A percentile compares a stretch with the other conserved stretches of the same genome.
Evolutionary conservation across 2,329 filamentous ascomycete genomes (phyloP).

Genomic region (Pestalotiopsis sp.): DNA sequence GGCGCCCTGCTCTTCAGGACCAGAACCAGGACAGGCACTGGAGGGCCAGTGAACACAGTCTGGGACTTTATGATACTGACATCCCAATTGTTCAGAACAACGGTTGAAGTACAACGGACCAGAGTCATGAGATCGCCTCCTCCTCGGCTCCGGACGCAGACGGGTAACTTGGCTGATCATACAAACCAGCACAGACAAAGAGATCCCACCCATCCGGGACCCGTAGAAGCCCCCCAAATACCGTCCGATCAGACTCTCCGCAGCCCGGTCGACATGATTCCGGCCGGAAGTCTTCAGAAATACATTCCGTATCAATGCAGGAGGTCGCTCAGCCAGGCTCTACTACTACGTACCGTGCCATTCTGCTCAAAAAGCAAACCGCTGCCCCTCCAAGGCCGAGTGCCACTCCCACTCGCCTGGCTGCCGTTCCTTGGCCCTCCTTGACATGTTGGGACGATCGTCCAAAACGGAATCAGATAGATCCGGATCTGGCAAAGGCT

Average conservation of each 20-base stretch:
- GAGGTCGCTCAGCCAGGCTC: background rate
- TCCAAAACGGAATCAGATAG: background rate
- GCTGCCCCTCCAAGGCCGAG: background rate
- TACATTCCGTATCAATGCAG: constrained; percentile 6
- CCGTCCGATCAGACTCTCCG: background rate
- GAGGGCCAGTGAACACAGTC: background rate
- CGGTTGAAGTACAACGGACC: too few relatives aligned
- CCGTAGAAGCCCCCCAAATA: background rate
- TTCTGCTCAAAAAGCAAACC: background rate
- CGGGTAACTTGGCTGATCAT: background rate
- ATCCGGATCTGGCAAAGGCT: background rate
- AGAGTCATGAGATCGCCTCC: too few relatives aligned
- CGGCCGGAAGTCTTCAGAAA: background rate
- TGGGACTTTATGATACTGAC: background rate
- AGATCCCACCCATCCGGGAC: background rate
- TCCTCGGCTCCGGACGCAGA: too few relatives aligned
- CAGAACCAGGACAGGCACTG: background rate
- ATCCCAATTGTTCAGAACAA: too few relatives aligned
- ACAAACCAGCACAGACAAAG: background rate
- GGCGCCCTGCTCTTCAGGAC: background rate
- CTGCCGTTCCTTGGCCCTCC: background rate
- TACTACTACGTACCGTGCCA: background rate
- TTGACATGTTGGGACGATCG: background rate
- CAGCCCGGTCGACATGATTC: constrained; percentile 4
- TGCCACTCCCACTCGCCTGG: background rate